Percentiles rank a stretch among this genome's conserved stretches.
phyloP scores from a whole-genome alignment of 2,329 filamentous ascomycete species.

The Colletotrichum incanum region DNA sequence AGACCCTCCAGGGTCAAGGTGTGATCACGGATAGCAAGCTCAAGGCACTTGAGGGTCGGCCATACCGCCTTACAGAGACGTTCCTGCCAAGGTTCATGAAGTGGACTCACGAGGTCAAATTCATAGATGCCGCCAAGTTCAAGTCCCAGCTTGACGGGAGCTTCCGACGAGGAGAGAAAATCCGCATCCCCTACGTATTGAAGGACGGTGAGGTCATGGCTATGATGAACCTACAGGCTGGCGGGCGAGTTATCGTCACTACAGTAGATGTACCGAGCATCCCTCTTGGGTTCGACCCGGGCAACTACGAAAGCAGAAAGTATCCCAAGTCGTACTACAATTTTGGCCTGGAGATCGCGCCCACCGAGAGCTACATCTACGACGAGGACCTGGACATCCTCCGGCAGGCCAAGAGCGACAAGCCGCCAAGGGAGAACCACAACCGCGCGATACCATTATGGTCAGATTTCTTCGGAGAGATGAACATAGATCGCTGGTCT shows the following conservation, averaged over 20 bases:
- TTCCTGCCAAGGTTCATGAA: conserved; percentile 72
- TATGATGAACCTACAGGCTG: conserved; percentile 75
- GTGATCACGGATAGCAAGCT: conserved; percentile 74
- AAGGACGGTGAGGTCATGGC: conserved; percentile 78
- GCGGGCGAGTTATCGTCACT: conserved; percentile 69
- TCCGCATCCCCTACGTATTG: conserved; percentile 70
- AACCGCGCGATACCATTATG: conserved; percentile 76
- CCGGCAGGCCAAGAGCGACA: conserved; percentile 51
- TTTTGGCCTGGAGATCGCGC: conserved; percentile 73
- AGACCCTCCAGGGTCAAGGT: conserved; percentile 63
- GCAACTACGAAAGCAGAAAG: conserved; percentile 79
- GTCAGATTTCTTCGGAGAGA: conserved; percentile 77
- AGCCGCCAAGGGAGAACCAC: conserved; percentile 60
- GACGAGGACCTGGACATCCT: conserved; percentile 65
- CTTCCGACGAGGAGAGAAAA: conserved; percentile 61
- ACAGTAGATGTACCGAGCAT: conserved; percentile 72
- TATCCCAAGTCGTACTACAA: conserved; percentile 77
- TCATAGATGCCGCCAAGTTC: conserved; percentile 71
- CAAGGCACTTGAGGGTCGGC: conserved; percentile 70
- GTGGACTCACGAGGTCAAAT: conserved; percentile 68
- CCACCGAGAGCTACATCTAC: conserved; percentile 72
- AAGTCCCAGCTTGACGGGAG: conserved; percentile 72
- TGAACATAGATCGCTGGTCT: conserved; percentile 75
- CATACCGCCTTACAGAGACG: conserved; percentile 74
- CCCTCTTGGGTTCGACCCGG: conserved; percentile 79